phyloP scores from a whole-genome alignment of 116 monocot species.

The Papilionanthe hybrid region DNA sequence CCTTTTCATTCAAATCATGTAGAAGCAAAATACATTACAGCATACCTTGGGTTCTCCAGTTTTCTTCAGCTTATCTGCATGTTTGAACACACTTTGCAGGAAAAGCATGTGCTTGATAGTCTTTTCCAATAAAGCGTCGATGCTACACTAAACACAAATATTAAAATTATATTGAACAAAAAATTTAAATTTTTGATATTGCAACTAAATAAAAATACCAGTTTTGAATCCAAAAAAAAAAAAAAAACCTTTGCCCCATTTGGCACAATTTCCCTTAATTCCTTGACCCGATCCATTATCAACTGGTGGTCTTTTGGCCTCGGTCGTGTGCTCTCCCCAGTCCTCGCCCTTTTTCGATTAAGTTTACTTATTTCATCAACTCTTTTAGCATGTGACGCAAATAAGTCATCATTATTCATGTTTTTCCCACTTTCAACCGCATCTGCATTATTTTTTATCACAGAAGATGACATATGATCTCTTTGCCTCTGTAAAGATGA shows the following conservation, averaged over 20 bases:
- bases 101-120: slow-evolving; percentile 57
- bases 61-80: slow-evolving; percentile 58
- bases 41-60: slow-evolving; percentile 23
- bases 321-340: slow-evolving; percentile 40
- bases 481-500: neutral
- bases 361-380: slow-evolving; percentile 21
- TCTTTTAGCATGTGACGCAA: slow-evolving; percentile 19
- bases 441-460: slow-evolving; percentile 10
- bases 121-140: slow-evolving; percentile 55
- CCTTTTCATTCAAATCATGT: neutral
- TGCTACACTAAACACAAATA: slow-evolving; percentile 39
- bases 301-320: slow-evolving; percentile 50
- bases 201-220: neutral
- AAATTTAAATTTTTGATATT: neutral
- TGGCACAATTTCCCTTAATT: slow-evolving; percentile 48
- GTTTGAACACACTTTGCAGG: slow-evolving; percentile 29
- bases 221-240: neutral
- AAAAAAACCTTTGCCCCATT: slow-evolving; percentile 39
- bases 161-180: neutral
- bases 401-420: slow-evolving; percentile 11
- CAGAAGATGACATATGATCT: neutral
- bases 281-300: slow-evolving; percentile 49
- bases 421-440: slow-evolving; percentile 28
- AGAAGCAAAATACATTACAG: neutral
- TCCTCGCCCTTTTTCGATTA: slow-evolving; percentile 32